These are phyloP conservation scores for Phytophthora citrophthora DNA, from an alignment of 352 stramenopile genomes.

Conservation along the genomic window DNA sequence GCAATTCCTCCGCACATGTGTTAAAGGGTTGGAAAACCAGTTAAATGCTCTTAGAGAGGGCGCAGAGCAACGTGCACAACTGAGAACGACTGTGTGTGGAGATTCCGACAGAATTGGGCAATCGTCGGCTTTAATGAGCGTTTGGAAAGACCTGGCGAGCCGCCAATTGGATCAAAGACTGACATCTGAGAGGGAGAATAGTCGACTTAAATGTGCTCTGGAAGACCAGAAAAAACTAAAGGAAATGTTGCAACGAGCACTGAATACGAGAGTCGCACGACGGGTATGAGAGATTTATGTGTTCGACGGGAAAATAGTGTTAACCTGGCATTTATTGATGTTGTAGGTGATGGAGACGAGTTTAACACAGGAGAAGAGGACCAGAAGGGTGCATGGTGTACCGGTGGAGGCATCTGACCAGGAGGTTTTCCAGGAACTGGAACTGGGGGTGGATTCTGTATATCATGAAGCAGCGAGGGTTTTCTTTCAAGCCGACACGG, in stretches of 20 bases:
- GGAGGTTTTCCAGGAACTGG: conserved; percentile 43
- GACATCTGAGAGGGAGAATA: conserved; percentile 38
- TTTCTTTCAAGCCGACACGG: conserved; percentile 35
- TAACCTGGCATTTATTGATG: conserved; percentile 4
- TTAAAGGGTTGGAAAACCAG: conserved; percentile 28
- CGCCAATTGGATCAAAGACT: conserved; percentile 44
- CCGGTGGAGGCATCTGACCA: conserved; percentile 32
- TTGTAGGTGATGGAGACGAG: conserved; percentile 39
- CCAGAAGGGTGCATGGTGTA: conserved; percentile 31
- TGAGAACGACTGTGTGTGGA: neutral
- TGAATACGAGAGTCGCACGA: conserved; percentile 40
- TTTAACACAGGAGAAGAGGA: conserved; percentile 29
- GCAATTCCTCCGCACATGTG: conserved; percentile 23
- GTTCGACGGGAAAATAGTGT: neutral
- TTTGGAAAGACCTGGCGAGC: conserved; percentile 38
- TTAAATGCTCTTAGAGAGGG: conserved; percentile 16
- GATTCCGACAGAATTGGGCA: neutral
- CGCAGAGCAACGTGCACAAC: conserved; percentile 9
- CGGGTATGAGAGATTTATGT: conserved; percentile 17
- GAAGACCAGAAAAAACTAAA: conserved; percentile 40
- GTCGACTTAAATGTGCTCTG: conserved; percentile 30
- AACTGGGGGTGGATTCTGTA: conserved; percentile 39
- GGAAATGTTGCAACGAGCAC: conserved; percentile 37
- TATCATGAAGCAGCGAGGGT: conserved; percentile 45
- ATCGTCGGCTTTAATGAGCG: conserved; percentile 16